phyloP scores from a whole-genome alignment of 345 rosid species.

The Cardiospermum halicacabum region DNA sequence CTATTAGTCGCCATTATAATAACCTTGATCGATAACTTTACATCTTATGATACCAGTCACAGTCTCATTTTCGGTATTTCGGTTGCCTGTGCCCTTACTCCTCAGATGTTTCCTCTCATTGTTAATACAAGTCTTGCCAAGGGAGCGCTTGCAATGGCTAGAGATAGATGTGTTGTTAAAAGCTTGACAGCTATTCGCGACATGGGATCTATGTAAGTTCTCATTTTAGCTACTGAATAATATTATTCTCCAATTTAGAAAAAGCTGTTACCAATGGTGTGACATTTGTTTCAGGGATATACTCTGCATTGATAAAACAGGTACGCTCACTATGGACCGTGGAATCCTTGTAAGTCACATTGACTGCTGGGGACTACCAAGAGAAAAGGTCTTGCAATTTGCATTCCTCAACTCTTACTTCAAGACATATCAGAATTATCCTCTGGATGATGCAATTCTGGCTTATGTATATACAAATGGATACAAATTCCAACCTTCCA shows the following conservation, averaged over 20 bases:
- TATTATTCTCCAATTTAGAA: too few relatives aligned
- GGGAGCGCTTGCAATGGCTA: constrained; percentile 80
- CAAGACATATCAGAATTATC: constrained; percentile 73
- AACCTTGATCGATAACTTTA: constrained; percentile 28
- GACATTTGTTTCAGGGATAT: constrained; percentile 41
- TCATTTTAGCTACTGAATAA: too few relatives aligned
- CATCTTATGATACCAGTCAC: constrained; percentile 31
- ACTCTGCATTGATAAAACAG: constrained; percentile 74
- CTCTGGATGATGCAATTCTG: constrained; percentile 68
- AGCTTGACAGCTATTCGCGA: constrained; percentile 55
- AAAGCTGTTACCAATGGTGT: neutral
- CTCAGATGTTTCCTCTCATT: constrained; percentile 76
- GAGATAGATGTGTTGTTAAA: constrained; percentile 65
- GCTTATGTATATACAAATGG: constrained; percentile 63
- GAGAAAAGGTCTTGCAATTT: constrained; percentile 50
- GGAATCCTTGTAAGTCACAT: constrained; percentile 54
- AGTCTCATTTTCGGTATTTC: constrained; percentile 59
- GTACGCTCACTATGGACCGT: constrained; percentile 68
- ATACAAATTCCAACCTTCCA: constrained; percentile 58
- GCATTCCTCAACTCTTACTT: constrained; percentile 68
- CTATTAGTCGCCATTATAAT: constrained; percentile 45
- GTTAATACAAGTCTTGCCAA: constrained; percentile 68
- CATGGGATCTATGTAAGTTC: constrained; percentile 74
- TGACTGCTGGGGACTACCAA: constrained; percentile 42
- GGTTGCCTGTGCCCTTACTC: constrained; percentile 69